Conservation (phyloP, 1,284 basidiomycete genomes). For the Austropuccinia psidii region DNA sequence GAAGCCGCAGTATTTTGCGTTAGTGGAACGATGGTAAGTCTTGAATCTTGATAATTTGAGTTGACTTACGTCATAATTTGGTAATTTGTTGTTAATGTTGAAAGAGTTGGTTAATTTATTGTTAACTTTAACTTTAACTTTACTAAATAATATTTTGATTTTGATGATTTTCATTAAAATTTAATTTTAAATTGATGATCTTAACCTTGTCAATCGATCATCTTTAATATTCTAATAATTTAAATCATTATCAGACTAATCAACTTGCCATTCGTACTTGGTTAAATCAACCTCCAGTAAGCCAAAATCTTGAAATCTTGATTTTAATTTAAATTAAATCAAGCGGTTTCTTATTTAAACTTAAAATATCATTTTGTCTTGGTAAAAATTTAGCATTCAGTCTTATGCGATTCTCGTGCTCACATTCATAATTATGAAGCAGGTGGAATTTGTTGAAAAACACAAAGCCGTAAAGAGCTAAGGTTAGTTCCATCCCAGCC, state of each 20-base stretch:
- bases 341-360: conserved; percentile 49
- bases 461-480: too few species aligned
- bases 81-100: neutral
- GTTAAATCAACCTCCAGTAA: conserved; percentile 80
- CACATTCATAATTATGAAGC: conserved; percentile 58
- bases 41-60: conserved; percentile 47
- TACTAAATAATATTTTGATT: too few species aligned
- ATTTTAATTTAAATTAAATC: conserved; percentile 19
- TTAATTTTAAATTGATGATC: too few species aligned
- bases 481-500: too few species aligned
- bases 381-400: conserved; percentile 20
- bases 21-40: conserved; percentile 86
- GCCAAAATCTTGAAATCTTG: conserved; percentile 55
- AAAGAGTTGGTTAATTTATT: too few species aligned
- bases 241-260: conserved; percentile 40
- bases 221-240: neutral
- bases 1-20: conserved; percentile 76
- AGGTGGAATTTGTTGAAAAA: too few species aligned
- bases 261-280: conserved; percentile 71
- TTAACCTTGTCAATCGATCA: neutral
- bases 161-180: too few species aligned
- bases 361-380: neutral
- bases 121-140: too few species aligned
- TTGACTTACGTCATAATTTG: neutral
- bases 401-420: conserved; percentile 45